Evolutionary conservation across 176 grass and related monocot species (phyloP).

Genomic region (Bolboschoenus planiculmis): DNA sequence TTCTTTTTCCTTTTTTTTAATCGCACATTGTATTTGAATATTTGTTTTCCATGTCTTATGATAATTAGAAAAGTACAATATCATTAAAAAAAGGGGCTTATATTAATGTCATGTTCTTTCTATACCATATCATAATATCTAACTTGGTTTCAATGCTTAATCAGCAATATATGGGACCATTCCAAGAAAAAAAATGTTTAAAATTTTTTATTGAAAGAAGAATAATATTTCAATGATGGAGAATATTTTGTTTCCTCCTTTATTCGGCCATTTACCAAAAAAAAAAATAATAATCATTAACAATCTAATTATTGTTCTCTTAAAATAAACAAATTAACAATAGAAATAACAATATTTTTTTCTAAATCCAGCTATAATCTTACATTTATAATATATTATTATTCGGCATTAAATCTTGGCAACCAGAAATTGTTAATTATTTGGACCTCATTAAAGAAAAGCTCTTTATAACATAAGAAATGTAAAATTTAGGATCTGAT

Average conservation of each 20-base stretch:
- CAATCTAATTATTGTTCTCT: not conserved
- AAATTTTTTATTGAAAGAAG: not conserved
- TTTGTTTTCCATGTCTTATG: not conserved
- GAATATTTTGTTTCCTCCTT: not conserved
- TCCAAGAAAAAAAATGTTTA: not conserved
- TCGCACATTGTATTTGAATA: no score
- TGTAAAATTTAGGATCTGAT: no score
- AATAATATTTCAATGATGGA: not conserved
- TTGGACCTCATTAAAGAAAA: no score
- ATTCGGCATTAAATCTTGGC: not conserved
- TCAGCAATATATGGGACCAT: not conserved
- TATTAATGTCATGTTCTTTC: not conserved
- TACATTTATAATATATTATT: not conserved
- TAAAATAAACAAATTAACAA: not conserved
- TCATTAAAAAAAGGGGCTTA: not conserved
- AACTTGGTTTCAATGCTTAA: not conserved
- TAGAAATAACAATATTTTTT: not conserved
- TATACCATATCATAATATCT: not conserved
- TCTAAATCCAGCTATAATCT: not conserved
- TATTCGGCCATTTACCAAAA: not conserved
- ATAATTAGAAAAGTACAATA: not conserved
- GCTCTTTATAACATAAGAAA: no score
- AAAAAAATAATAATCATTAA: not conserved
- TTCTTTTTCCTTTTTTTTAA: not conserved
- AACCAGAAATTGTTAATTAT: no score